phyloP scores from a whole-genome alignment of 768 basidiomycete species.

The Collybiopsis luxurians region DNA sequence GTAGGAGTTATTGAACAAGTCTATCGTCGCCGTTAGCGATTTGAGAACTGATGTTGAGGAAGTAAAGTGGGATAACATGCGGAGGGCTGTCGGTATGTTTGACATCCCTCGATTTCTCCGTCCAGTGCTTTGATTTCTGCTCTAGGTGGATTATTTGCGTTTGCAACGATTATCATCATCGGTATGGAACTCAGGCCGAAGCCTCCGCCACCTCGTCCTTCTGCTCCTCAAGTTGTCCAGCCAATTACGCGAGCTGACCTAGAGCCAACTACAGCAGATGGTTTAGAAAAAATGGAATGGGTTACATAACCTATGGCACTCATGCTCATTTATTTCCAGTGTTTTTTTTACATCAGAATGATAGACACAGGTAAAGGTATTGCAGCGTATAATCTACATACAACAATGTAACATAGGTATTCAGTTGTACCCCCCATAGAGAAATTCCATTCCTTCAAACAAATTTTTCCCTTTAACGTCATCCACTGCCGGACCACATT shows the following conservation, averaged over 20 bases:
- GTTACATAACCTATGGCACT: conserved; percentile 21
- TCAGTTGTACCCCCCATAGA: background rate
- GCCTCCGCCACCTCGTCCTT: conserved; percentile 26
- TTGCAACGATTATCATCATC: conserved; percentile 67
- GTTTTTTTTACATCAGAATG: conserved; percentile 29
- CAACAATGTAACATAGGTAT: conserved; percentile 5
- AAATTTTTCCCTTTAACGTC: no score
- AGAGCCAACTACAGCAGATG: conserved; percentile 26
- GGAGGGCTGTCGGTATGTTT: conserved; percentile 72
- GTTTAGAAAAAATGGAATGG: conserved; percentile 29
- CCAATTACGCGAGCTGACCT: conserved; percentile 17
- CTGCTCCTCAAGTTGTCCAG: conserved; percentile 19
- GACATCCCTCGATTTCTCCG: background rate
- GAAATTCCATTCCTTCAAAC: background rate
- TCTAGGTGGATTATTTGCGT: conserved; percentile 59
- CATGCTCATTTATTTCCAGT: conserved; percentile 30
- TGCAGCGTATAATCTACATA: background rate
- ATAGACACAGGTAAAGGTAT: conserved; percentile 1
- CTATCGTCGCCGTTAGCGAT: conserved; percentile 72
- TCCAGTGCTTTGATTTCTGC: background rate
- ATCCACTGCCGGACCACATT: conserved; percentile 14
- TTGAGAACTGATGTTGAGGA: conserved; percentile 80
- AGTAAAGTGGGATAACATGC: conserved; percentile 88
- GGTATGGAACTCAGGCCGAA: conserved; percentile 65
- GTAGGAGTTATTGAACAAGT: conserved; percentile 75